Conservation (phyloP, 352 stramenopile genomes). For the Globisporangium cederbergense region DNA sequence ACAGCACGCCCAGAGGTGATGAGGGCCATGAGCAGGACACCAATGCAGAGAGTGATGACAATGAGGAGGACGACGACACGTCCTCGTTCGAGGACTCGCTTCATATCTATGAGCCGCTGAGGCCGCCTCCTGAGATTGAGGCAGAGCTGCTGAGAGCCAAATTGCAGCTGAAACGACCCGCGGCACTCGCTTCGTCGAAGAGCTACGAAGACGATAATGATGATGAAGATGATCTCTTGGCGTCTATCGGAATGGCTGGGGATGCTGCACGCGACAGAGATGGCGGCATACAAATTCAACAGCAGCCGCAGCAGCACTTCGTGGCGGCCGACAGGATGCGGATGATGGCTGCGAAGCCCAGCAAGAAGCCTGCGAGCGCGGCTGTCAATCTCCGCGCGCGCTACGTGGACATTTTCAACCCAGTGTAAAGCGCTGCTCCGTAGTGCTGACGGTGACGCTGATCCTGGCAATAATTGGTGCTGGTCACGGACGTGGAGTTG, state of each 20-base stretch:
- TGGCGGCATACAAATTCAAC: too few relatives aligned
- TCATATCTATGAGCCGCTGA: slow-evolving; percentile 28
- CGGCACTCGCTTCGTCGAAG: slow-evolving; percentile 7
- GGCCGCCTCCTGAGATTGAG: slow-evolving; percentile 37
- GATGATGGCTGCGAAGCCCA: background rate
- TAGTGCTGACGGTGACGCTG: too few relatives aligned
- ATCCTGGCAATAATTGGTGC: too few relatives aligned
- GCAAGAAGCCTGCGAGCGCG: slow-evolving; percentile 18
- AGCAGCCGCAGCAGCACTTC: slow-evolving; percentile 1
- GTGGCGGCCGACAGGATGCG: slow-evolving; percentile 11
- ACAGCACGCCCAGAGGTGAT: background rate
- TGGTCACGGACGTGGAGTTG: too few relatives aligned
- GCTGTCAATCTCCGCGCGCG: slow-evolving; percentile 23
- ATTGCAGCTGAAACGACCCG: slow-evolving; percentile 15
- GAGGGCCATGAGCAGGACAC: slow-evolving; percentile 6
- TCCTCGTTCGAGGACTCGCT: slow-evolving; percentile 20
- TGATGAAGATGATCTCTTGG: too few relatives aligned
- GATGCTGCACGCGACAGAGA: background rate
- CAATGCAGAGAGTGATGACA: background rate
- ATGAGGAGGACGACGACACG: slow-evolving; percentile 4
- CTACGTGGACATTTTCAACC: slow-evolving; percentile 49
- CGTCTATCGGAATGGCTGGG: background rate
- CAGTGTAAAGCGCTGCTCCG: background rate
- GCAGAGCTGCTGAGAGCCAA: slow-evolving; percentile 38
- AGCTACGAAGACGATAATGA: background rate